These are phyloP conservation scores for Daedaleopsis sinensis DNA, from an alignment of 768 basidiomycete species.

Conservation along the genomic window DNA sequence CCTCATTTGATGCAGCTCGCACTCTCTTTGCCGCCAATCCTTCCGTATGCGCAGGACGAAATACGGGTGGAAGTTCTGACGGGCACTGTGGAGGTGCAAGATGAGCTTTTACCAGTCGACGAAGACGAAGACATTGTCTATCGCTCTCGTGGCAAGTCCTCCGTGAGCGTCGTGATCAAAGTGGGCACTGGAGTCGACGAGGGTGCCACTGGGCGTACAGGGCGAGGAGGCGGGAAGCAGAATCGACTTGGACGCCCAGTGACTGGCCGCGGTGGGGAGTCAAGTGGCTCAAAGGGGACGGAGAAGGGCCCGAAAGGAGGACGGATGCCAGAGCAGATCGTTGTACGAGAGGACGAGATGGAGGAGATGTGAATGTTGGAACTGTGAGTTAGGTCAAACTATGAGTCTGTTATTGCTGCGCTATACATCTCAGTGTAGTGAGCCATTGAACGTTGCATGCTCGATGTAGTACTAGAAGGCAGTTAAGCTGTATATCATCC, in stretches of 20 bases:
- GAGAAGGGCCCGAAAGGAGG: background rate
- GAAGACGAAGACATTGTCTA: conserved; percentile 69
- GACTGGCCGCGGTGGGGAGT: background rate
- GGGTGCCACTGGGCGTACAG: conserved; percentile 18
- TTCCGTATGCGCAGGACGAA: conserved; percentile 68
- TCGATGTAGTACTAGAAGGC: too few relatives aligned
- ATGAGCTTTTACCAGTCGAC: conserved; percentile 78
- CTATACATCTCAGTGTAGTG: background rate
- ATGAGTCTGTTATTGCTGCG: background rate
- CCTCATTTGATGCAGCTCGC: conserved; percentile 74
- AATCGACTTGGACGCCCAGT: conserved; percentile 4
- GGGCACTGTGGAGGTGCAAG: conserved; percentile 72
- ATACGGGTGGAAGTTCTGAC: conserved; percentile 66
- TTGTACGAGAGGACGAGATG: conserved; percentile 25
- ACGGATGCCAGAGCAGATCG: conserved; percentile 8
- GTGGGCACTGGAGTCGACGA: conserved; percentile 66
- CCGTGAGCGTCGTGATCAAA: conserved; percentile 57
- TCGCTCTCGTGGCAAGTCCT: conserved; percentile 71
- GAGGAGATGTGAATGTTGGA: conserved; percentile 13
- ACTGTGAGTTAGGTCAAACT: too few relatives aligned
- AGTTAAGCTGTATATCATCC: too few relatives aligned
- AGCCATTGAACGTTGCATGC: background rate
- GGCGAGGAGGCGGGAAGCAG: conserved; percentile 9
- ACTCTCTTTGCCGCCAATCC: conserved; percentile 69
- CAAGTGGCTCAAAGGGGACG: background rate